phyloP scores from a whole-genome alignment of 768 basidiomycete species.

The Saitozyma podzolica region DNA sequence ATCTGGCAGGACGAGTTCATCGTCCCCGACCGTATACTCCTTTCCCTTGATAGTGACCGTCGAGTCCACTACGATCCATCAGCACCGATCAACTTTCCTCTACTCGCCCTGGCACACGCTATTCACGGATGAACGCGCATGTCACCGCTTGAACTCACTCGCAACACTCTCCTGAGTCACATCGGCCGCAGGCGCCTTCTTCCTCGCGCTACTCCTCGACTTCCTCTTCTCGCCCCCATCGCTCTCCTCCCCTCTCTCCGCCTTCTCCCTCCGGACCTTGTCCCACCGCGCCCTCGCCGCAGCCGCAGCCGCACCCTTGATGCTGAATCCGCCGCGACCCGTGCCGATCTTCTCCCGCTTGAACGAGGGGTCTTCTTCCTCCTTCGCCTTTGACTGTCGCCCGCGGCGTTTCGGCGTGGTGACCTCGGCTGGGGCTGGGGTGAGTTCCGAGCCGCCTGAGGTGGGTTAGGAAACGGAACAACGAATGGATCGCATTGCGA shows the following conservation, averaged over 20 bases:
- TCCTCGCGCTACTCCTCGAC: conserved; percentile 6
- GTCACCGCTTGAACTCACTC: neutral
- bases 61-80: conserved; percentile 20
- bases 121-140: neutral
- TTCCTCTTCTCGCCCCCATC: conserved; percentile 35
- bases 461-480: too few relatives aligned
- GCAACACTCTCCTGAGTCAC: conserved; percentile 1
- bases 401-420: neutral
- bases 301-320: conserved; percentile 40
- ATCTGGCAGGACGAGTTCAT: conserved; percentile 81
- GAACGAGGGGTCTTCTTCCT: neutral
- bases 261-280: conserved; percentile 53
- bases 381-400: neutral
- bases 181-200: conserved; percentile 7
- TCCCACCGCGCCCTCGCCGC: conserved; percentile 51
- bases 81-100: conserved; percentile 17
- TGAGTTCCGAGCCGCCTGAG: too few relatives aligned
- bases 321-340: conserved; percentile 51
- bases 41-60: conserved; percentile 62
- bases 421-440: neutral
- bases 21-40: conserved; percentile 76
- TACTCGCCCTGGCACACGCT: conserved; percentile 1
- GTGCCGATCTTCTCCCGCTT: conserved; percentile 40
- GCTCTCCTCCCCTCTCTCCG: conserved; percentile 50
- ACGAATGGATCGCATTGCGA: too few relatives aligned